phyloP scores from a whole-genome alignment of 2,329 filamentous ascomycete species.

The Pyricularia sp. region DNA sequence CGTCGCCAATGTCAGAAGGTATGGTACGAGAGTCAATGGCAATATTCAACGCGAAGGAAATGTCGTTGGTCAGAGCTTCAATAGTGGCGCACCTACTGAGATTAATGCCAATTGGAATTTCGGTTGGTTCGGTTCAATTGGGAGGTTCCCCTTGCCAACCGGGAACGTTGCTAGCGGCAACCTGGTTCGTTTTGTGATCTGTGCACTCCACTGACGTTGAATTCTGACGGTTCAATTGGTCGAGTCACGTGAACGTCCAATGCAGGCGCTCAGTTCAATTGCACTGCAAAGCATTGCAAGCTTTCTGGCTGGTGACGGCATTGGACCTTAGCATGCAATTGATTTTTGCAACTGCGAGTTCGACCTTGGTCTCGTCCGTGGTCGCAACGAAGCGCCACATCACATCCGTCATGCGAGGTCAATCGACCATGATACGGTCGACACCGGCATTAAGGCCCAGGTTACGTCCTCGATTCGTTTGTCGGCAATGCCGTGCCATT shows the following conservation, averaged over 20 bases:
- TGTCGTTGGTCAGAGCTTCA: not conserved
- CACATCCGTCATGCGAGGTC: conserved; percentile 30
- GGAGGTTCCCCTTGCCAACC: not conserved
- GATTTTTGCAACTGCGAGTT: not conserved
- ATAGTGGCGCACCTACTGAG: not conserved
- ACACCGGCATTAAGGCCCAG: conserved; percentile 20
- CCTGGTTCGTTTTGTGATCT: not conserved
- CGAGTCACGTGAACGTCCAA: too few species aligned
- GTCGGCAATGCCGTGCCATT: conserved; percentile 48
- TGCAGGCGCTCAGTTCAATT: too few species aligned
- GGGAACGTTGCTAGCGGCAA: conserved; percentile 1
- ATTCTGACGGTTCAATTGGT: not conserved
- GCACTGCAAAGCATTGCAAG: not conserved
- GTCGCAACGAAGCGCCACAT: not conserved
- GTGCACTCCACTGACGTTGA: not conserved
- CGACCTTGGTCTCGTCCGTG: not conserved
- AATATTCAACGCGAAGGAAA: not conserved
- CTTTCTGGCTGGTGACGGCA: not conserved
- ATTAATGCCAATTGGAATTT: not conserved
- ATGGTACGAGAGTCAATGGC: too few species aligned
- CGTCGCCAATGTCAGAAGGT: not conserved
- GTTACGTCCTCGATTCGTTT: conserved; percentile 29
- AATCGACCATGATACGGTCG: conserved; percentile 27
- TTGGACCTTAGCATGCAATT: not conserved
- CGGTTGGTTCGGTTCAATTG: not conserved